Evolutionary conservation across 1,139 yeast species (phyloP).

Genomic region (Schizosaccharomyces versatilis): DNA sequence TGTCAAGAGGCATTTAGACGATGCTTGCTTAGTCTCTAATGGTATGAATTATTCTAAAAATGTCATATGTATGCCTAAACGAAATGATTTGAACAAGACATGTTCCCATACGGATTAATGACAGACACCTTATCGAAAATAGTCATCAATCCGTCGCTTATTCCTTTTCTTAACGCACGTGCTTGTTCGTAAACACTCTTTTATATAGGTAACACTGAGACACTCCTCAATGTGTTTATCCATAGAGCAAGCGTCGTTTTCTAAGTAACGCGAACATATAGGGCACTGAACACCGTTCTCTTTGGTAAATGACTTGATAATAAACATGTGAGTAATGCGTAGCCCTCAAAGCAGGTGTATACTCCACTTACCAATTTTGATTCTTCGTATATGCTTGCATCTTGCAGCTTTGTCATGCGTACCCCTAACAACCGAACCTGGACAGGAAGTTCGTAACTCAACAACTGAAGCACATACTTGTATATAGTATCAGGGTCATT

Average conservation of each 20-base stretch:
- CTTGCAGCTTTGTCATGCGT: conserved; percentile 6
- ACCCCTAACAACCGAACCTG: conserved; percentile 14
- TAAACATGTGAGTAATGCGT: neutral
- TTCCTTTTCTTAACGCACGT: too few relatives aligned
- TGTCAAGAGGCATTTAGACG: too few relatives aligned
- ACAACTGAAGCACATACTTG: conserved; percentile 11
- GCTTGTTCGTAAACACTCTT: too few relatives aligned
- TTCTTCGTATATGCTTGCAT: neutral
- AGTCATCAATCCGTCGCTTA: too few relatives aligned
- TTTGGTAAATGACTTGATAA: neutral
- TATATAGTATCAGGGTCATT: conserved; percentile 11
- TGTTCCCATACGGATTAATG: too few relatives aligned
- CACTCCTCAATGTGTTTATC: conserved; percentile 14
- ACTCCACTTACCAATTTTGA: neutral
- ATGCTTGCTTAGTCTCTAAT: too few relatives aligned
- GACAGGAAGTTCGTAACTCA: conserved; percentile 14
- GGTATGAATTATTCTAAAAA: too few relatives aligned
- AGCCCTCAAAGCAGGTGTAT: neutral
- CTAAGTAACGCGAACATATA: conserved; percentile 10
- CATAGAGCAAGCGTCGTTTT: conserved; percentile 6
- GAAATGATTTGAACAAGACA: too few relatives aligned
- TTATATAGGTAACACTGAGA: too few relatives aligned
- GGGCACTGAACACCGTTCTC: conserved; percentile 10
- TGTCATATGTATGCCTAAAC: too few relatives aligned
- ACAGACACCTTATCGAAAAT: too few relatives aligned